phyloP scores from a whole-genome alignment of 352 stramenopile species.

The Peronosclerospora sorghi region DNA sequence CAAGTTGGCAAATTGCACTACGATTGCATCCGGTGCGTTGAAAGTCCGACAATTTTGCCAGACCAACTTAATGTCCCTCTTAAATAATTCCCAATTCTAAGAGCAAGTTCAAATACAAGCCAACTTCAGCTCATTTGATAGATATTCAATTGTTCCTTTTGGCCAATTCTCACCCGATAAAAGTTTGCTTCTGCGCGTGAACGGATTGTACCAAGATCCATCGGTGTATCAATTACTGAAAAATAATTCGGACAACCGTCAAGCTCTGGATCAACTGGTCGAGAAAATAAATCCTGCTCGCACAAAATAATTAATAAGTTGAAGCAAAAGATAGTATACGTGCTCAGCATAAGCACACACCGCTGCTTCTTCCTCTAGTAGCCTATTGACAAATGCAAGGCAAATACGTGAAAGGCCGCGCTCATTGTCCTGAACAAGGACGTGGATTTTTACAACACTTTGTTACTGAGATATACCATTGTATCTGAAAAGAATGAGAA shows the following conservation, averaged over 20 bases:
- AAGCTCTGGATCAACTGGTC: conserved; percentile 69
- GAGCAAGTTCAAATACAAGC: conserved; percentile 2
- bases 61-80: conserved; percentile 63
- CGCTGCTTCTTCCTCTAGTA: conserved; percentile 68
- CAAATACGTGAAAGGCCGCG: conserved; percentile 43
- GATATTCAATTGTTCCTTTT: background rate
- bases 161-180: conserved; percentile 41
- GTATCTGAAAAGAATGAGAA: background rate
- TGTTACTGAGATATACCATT: background rate
- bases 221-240: conserved; percentile 67
- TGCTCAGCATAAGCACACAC: conserved; percentile 14
- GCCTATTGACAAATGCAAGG: conserved; percentile 37
- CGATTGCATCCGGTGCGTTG: conserved; percentile 63
- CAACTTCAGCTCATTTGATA: conserved; percentile 2
- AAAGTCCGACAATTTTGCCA: conserved; percentile 80
- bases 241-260: conserved; percentile 82
- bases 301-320: conserved; percentile 4
- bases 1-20: conserved; percentile 65
- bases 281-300: conserved; percentile 65
- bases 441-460: background rate
- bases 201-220: conserved; percentile 80
- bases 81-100: conserved; percentile 71
- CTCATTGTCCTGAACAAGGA: conserved; percentile 14
- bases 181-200: conserved; percentile 38
- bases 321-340: background rate